Base-by-base conservation (phyloP, 129 eudicot species). In the Solidago caesia region DNA sequence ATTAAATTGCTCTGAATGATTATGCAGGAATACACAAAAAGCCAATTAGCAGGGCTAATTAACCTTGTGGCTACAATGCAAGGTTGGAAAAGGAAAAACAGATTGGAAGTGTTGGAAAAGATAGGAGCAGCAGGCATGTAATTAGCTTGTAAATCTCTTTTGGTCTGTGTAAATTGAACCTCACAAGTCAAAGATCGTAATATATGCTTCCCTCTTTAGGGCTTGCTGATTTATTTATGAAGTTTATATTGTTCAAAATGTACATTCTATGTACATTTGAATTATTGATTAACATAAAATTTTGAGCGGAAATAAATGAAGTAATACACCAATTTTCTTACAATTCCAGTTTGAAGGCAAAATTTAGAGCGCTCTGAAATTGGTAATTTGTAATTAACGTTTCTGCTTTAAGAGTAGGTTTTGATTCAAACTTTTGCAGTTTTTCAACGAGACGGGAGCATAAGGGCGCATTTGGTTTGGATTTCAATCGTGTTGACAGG, bases 41-140 rank as follows among this genome's bases (percentile, higher is more conserved):
- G 82, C 80, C 98, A 94, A 85, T 82, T 90, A 43, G 82, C 80
- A 16, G 98, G 98, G 74, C 66, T 94, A 41, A 56, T 94, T 41
- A 94, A 94, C 88, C 98, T 94, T 26, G 98, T 94, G 52, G 96
- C 98, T 9, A 88, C 96, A 4, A 88, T 94, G 97, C 89, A 90
- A 79, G 87, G 98, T 7, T 94, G 98, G 98, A 94, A 88, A 77
- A 90, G 97, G 79, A 94, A 90, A 88, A 90, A 81, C 72, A 86
- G 96, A 86, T 77, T 94, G 87, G 98, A 94, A 77, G 87, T 88
- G 72, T 71, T 94, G 75, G 98, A 94, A 65, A 94, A 94, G 83
- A 88, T 94, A 73, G 98, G 87, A 75, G 78, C 81, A 81, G 71
- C 70, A 51, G 75, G 82, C 39, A n/a, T 66, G 73, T 85, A 82